phyloP scores from a whole-genome alignment of 2,329 filamentous ascomycete genomes.

The Epichloe aotearoae region DNA sequence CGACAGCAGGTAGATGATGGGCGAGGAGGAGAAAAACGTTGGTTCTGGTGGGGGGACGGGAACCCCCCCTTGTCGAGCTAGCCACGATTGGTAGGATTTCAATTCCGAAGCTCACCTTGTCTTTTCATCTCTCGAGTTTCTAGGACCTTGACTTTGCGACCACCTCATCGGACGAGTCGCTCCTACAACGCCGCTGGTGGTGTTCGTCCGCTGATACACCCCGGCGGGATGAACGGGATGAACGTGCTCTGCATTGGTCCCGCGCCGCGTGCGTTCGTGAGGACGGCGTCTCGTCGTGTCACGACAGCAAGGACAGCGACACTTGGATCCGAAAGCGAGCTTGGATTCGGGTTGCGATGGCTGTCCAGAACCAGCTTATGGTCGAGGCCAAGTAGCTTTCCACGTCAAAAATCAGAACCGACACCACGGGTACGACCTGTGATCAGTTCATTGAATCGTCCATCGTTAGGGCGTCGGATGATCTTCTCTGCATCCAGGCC shows the following conservation, averaged over 20 bases:
- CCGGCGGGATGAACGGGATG: slow-evolving; percentile 6
- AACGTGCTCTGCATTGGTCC: slow-evolving; percentile 11
- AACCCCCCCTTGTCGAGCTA: not conserved
- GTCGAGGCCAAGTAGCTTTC: not conserved
- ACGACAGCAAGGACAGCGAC: not conserved
- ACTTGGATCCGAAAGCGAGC: not conserved
- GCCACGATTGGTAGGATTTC: not conserved
- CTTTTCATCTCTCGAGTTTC: not conserved
- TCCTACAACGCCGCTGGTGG: not conserved
- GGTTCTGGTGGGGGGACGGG: too few relatives aligned
- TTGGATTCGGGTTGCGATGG: slow-evolving; percentile 5
- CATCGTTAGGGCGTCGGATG: slow-evolving; percentile 15
- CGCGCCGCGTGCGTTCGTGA: slow-evolving; percentile 18
- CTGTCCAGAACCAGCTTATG: slow-evolving; percentile 5
- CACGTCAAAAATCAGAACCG: slow-evolving; percentile 1
- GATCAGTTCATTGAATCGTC: not conserved
- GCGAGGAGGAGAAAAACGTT: too few relatives aligned
- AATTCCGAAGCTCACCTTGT: not conserved
- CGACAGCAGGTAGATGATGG: too few relatives aligned
- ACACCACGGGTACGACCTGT: not conserved
- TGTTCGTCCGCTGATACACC: not conserved
- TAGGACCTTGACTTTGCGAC: not conserved
- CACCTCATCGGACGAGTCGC: not conserved
- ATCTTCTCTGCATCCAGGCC: slow-evolving; percentile 21
- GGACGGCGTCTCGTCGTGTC: slow-evolving; percentile 14